These are phyloP conservation scores for Aphanoascus verrucosus DNA, from an alignment of 2,329 filamentous ascomycete genomes.

Conservation along the genomic window DNA sequence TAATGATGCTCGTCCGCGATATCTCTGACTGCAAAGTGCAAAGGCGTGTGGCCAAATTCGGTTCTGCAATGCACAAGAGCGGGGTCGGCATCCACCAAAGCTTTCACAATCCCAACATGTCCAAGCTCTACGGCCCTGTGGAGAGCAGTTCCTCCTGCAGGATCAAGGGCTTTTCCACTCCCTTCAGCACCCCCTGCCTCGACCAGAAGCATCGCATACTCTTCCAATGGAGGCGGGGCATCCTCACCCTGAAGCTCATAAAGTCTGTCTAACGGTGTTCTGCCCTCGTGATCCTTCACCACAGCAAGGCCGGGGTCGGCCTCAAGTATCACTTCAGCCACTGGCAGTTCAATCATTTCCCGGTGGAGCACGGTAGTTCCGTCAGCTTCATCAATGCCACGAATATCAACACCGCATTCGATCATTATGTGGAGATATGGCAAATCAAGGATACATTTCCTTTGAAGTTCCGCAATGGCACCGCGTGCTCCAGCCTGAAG, in stretches of 20 bases:
- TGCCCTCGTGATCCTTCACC: neutral
- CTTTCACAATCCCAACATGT: neutral
- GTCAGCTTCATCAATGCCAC: neutral
- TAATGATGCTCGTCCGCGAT: no score
- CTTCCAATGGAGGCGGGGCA: neutral
- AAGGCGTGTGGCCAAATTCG: neutral
- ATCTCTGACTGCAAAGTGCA: neutral
- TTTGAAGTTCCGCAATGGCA: no score
- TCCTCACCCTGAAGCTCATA: neutral
- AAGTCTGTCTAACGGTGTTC: neutral
- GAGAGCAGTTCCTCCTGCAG: neutral
- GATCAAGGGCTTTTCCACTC: neutral
- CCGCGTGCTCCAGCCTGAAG: neutral
- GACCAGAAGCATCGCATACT: neutral
- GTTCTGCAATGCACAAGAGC: neutral
- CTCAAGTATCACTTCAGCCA: neutral
- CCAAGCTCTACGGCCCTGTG: neutral
- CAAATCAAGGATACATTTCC: neutral
- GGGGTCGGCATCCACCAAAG: neutral
- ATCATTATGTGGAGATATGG: neutral
- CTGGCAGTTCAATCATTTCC: neutral
- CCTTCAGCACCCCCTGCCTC: neutral
- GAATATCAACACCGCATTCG: neutral
- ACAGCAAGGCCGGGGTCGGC: neutral
- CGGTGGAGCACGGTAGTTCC: neutral